Evolutionary conservation across 768 basidiomycete species (phyloP).

Genomic region (Trametes punicea): DNA sequence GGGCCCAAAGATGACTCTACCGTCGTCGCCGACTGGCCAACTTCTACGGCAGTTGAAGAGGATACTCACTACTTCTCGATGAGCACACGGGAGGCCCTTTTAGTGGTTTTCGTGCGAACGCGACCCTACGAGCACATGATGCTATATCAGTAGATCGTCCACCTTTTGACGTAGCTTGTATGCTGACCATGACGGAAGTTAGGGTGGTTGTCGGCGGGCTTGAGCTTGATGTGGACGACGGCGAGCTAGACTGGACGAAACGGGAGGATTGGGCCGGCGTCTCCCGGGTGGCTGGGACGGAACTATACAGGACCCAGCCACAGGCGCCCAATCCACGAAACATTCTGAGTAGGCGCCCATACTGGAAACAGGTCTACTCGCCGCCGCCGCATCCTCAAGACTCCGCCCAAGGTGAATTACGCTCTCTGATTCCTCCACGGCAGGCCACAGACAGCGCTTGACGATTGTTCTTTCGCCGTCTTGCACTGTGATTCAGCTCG

Average conservation of each 20-base stretch:
- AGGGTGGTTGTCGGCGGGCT: conserved; percentile 25
- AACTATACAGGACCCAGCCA: conserved; percentile 37
- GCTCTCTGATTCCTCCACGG: conserved; percentile 22
- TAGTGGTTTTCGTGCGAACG: conserved; percentile 99
- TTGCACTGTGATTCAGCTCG: conserved; percentile 28
- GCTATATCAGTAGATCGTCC: neutral
- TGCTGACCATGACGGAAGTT: conserved; percentile 14
- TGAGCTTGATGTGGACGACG: conserved; percentile 25
- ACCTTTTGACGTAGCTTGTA: conserved; percentile 5
- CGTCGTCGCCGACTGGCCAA: neutral
- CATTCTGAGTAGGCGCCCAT: conserved; percentile 3
- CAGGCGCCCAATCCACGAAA: conserved; percentile 6
- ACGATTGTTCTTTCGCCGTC: conserved; percentile 20
- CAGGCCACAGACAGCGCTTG: conserved; percentile 21
- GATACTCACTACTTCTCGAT: conserved; percentile 95
- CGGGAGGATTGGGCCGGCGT: conserved; percentile 20
- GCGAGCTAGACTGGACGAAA: conserved; percentile 13
- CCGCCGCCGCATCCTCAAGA: conserved; percentile 25
- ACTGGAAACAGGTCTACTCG: conserved; percentile 11
- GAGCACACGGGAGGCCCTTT: conserved; percentile 97
- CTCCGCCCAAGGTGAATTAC: conserved; percentile 45
- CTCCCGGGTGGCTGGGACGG: conserved; percentile 31
- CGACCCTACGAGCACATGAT: conserved; percentile 67
- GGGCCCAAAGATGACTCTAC: neutral
- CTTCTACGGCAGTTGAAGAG: neutral